Base-by-base conservation (phyloP, 1,139 yeast genomes). In the Debaryomyces coudertii region DNA sequence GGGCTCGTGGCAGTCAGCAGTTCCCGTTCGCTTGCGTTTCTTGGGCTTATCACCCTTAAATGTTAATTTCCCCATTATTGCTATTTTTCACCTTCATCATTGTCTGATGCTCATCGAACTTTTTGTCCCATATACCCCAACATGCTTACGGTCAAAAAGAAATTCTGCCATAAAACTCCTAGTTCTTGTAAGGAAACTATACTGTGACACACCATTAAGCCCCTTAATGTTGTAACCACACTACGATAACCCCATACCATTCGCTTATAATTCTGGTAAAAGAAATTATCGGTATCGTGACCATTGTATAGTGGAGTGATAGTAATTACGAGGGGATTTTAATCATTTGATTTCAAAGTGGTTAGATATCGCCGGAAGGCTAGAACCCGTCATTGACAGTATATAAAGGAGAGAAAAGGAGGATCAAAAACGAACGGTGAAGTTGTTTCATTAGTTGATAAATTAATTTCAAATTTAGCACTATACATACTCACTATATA, bases 11-110 rank as follows among this genome's bases (percentile, higher is more conserved):
- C 40, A 31, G 9, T 27, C 36, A 7, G 7, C 25, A n/a, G 12
- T 27, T 16, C 40, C 44, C 36, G 11, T 30, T 15, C 38, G 42
- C 36, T 44, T 49, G 34, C 46, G 48, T 36, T 36, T 45, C 43
- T 48, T 48, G 34, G 47, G 46, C 43, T 50, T 52, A 22, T 50
- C 53, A 30, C 53, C 52, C 29, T 52, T 52, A 40, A 52, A 52
- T 11, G 40, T 44, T 14, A 52, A 39, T 40, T 50, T 52, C 24
- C 53, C 55, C 55, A 52, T 52, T 27, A 20, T 35, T 23, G 36
- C 36, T 30, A 14, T 40, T 40, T 24, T 33, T 40, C 23, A 30
- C n/a, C n/a, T 31, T 39, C 15, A 31, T 31, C 43, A 40, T 15
- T 40, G 14, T 2, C 25, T 31, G 37, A 42, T 42, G 44, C 44